phyloP scores from a whole-genome alignment of 2,329 filamentous ascomycete genomes.

The Shiraia bambusicola region DNA sequence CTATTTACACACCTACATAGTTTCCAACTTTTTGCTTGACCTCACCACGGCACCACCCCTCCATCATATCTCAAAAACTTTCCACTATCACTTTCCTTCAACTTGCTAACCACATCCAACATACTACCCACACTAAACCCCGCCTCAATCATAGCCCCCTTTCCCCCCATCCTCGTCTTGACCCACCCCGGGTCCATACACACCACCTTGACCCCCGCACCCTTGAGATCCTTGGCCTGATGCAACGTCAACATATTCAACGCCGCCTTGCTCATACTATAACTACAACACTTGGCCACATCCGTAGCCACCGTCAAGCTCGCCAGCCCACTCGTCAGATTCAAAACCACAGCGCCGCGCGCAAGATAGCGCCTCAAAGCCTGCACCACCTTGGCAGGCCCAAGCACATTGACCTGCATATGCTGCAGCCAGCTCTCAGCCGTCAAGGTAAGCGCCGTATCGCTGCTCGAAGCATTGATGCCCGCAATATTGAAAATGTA shows the following conservation, averaged over 20 bases:
- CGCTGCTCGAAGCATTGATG: slow-evolving; percentile 42
- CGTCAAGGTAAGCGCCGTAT: slow-evolving; percentile 46
- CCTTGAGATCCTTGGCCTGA: slow-evolving; percentile 43
- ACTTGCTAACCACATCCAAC: slow-evolving; percentile 37
- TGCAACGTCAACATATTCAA: slow-evolving; percentile 49
- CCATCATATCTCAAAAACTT: slow-evolving; percentile 44
- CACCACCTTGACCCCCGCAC: slow-evolving; percentile 33
- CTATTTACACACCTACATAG: not conserved
- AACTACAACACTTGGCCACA: slow-evolving; percentile 43
- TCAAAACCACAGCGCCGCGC: slow-evolving; percentile 36
- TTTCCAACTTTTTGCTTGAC: not conserved
- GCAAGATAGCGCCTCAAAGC: slow-evolving; percentile 38
- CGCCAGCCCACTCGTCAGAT: slow-evolving; percentile 39
- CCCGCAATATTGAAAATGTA: slow-evolving; percentile 47
- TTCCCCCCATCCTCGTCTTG: slow-evolving; percentile 49
- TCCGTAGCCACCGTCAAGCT: slow-evolving; percentile 33
- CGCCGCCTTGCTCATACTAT: slow-evolving; percentile 48
- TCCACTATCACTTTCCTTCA: slow-evolving; percentile 40
- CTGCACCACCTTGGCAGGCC: slow-evolving; percentile 50
- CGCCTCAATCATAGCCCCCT: slow-evolving; percentile 43
- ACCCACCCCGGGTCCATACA: slow-evolving; percentile 51
- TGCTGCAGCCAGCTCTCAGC: slow-evolving; percentile 43
- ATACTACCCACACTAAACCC: slow-evolving; percentile 44
- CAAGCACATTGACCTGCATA: slow-evolving; percentile 51
- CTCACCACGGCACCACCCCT: slow-evolving; percentile 38